Conservation (phyloP, 2,329 filamentous ascomycete genomes). For the Grosmannia clavigera region DNA sequence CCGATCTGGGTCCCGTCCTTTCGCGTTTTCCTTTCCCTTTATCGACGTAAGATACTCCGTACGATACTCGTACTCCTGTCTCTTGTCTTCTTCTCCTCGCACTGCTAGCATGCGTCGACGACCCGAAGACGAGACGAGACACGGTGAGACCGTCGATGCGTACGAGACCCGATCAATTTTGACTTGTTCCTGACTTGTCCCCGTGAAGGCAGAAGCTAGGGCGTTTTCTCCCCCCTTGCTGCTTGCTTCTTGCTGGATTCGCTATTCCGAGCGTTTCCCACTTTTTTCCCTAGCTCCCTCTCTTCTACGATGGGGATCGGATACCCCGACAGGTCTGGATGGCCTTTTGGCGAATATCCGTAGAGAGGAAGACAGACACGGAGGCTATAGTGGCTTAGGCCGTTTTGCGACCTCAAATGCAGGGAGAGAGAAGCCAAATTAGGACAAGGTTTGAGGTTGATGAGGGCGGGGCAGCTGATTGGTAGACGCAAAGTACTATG, state of each 20-base stretch:
- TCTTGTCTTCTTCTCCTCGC: neutral
- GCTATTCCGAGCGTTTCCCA: neutral
- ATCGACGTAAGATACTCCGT: too few relatives aligned
- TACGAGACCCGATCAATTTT: neutral
- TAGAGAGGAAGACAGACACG: neutral
- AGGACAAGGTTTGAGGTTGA: constrained; percentile 8
- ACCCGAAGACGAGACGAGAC: neutral
- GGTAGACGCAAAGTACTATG: neutral
- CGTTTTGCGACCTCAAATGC: constrained; percentile 3
- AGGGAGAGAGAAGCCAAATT: constrained; percentile 5
- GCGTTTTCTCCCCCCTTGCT: neutral
- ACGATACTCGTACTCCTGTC: too few relatives aligned
- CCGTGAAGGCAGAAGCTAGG: too few relatives aligned
- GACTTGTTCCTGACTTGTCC: neutral
- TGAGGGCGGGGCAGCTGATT: constrained; percentile 7
- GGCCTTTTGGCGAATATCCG: neutral
- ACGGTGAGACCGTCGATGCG: neutral
- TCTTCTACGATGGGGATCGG: neutral
- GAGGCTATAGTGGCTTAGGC: neutral
- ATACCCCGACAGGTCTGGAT: neutral
- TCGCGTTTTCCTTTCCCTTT: neutral
- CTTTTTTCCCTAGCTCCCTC: neutral
- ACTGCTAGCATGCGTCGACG: neutral
- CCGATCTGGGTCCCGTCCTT: neutral
- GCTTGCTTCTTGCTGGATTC: neutral